phyloP scores from a whole-genome alignment of 371 early-diverging fungal genomes.

The Mucor indicus region DNA sequence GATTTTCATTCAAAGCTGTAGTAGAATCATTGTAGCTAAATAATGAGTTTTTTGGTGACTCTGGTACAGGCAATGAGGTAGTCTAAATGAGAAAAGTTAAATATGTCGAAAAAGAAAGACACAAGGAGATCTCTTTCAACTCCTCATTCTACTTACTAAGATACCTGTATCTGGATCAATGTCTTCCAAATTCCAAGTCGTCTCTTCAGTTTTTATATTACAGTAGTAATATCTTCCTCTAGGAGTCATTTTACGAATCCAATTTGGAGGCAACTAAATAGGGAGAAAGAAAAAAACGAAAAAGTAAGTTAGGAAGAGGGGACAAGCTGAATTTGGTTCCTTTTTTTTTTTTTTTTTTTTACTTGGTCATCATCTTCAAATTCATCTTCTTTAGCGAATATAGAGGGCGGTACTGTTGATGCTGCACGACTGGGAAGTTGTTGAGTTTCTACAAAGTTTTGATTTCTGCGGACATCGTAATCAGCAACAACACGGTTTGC shows the following conservation, averaged over 20 bases:
- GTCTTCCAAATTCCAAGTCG: conserved; percentile 63
- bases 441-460: background rate
- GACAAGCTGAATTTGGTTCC: background rate
- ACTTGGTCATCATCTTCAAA: conserved; percentile 14
- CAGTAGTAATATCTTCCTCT: conserved; percentile 75
- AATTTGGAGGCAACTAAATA: conserved; percentile 54
- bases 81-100: too few species aligned
- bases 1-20: background rate
- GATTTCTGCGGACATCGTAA: background rate
- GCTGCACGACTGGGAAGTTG: background rate
- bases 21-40: too few species aligned
- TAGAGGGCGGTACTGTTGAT: background rate
- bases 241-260: conserved; percentile 56
- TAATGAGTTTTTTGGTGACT: too few species aligned
- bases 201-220: conserved; percentile 75
- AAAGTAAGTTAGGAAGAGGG: background rate
- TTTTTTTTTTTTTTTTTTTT: too few species aligned
- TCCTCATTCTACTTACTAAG: conserved; percentile 26
- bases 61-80: too few species aligned
- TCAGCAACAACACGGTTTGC: conserved; percentile 16
- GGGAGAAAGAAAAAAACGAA: too few species aligned
- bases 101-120: too few species aligned
- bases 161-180: conserved; percentile 43
- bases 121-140: too few species aligned
- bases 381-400: conserved; percentile 1